Base-by-base conservation (phyloP, 1,139 yeast species). In the Candida glucosophila region DNA sequence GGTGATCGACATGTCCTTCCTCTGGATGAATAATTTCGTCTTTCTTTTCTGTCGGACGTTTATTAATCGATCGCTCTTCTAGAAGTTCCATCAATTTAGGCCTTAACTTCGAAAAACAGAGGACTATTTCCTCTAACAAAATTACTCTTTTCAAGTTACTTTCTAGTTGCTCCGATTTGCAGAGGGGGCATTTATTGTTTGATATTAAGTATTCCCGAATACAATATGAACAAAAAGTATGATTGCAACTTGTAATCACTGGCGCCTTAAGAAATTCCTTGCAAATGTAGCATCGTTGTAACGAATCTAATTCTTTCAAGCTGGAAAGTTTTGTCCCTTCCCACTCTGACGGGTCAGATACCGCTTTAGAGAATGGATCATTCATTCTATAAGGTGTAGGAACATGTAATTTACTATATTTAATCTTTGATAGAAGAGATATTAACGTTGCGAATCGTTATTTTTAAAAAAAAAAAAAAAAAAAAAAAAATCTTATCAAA, bases 161-260 rank as follows among this genome's bases (percentile, higher is more conserved):
- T 38, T 83, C 92, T 41, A 74, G 70, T 14, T 79, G 71, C 38
- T 76, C 83, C 8, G 69, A 59, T 19, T 79, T 67, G 49, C 98
- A 90, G 26, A 82, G 55, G 0, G 97, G 97, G 46, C 97, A 90
- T 30, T 67, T 57, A 20, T 68, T 67, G 19, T 71, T 73, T 22
- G 55, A 55, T 14, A 74, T 58, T 24, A 88, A 53, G 34, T 78
- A 74, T 35, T 80, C 72, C 33, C 96, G 65, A 19, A 90, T 82
- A 48, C 98, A 90, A 13, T 78, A 66, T 1, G 95, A 85, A 49
- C 98, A 90, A 47, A 86, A 90, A 0, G 92, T 78, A 47, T 90
- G 97, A 24, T 82, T 79, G 55, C 97, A 88, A 5, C 78, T 67
- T 1, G 96, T 82, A 22, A 81, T 58, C 29, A 85, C 86, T 2